Percentiles rank a stretch among this genome's conserved stretches.
Conservation (phyloP, 2,329 filamentous ascomycete genomes). For the Dothistroma pini region DNA sequence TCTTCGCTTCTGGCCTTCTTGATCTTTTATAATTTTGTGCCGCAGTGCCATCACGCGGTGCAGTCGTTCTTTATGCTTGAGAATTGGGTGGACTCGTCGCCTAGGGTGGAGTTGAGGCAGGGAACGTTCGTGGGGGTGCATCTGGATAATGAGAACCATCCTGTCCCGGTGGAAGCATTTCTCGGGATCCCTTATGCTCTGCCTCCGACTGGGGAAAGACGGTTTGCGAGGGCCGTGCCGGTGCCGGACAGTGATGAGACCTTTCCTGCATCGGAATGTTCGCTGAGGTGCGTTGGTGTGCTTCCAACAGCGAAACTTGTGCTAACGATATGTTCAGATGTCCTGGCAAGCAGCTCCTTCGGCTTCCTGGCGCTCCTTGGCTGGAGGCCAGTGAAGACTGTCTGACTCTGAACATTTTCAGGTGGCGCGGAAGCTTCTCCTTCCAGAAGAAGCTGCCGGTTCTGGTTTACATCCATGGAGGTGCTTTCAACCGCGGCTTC, state of each 20-base stretch:
- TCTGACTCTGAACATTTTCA: constrained; percentile 57
- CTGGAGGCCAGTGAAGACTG: constrained; percentile 49
- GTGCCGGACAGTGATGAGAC: constrained; percentile 35
- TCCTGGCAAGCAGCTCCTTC: constrained; percentile 29
- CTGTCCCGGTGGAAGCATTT: constrained; percentile 32
- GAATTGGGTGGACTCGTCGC: constrained; percentile 17
- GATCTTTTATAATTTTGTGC: constrained; percentile 21
- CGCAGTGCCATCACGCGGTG: constrained; percentile 16
- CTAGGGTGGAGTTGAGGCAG: constrained; percentile 18
- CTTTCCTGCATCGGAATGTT: constrained; percentile 33
- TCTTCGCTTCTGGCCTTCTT: constrained; percentile 21
- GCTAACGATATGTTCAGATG: constrained; percentile 19
- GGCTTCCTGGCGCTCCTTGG: constrained; percentile 22
- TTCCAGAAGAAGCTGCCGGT: constrained; percentile 49
- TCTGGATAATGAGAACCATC: constrained; percentile 21
- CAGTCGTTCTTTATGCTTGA: constrained; percentile 21
- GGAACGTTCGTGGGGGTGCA: constrained; percentile 24
- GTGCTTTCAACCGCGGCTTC: constrained; percentile 50
- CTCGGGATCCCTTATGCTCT: constrained; percentile 42
- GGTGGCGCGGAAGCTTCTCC: constrained; percentile 38
- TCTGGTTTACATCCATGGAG: constrained; percentile 60
- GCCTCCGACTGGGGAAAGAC: constrained; percentile 49
- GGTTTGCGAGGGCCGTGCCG: constrained; percentile 51
- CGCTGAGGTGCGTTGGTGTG: constrained; percentile 22
- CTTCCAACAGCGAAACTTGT: constrained; percentile 13